phyloP scores from a whole-genome alignment of 2,329 filamentous ascomycete genomes.

The Colletotrichum ledebouriae region DNA sequence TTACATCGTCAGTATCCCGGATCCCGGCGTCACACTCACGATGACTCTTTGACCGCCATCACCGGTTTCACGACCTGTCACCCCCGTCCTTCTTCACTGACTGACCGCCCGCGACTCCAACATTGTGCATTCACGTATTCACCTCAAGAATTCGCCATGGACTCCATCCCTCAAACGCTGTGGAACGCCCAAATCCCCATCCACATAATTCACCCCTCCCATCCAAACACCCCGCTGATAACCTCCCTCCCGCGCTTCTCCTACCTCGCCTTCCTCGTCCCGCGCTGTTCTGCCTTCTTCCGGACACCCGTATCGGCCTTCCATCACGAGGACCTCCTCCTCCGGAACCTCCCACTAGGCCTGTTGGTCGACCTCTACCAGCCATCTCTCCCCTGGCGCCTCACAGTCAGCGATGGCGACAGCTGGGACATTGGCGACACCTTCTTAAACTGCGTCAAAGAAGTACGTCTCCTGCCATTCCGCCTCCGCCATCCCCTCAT shows the following conservation, averaged over 20 bases:
- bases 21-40: background rate
- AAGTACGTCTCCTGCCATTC: conserved; percentile 56
- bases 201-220: conserved; percentile 64
- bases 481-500: background rate
- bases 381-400: conserved; percentile 66
- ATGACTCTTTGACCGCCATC: conserved; percentile 22
- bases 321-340: conserved; percentile 67
- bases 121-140: background rate
- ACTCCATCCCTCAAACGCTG: conserved; percentile 60
- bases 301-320: conserved; percentile 69
- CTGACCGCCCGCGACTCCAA: background rate
- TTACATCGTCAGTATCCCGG: background rate
- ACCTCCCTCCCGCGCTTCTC: conserved; percentile 69
- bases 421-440: conserved; percentile 73
- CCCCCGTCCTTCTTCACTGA: background rate
- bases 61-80: background rate
- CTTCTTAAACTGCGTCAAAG: conserved; percentile 75
- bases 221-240: conserved; percentile 64
- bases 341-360: conserved; percentile 67
- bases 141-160: conserved; percentile 12
- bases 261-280: conserved; percentile 70
- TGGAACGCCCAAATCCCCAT: conserved; percentile 69
- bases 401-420: conserved; percentile 66
- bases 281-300: conserved; percentile 68
- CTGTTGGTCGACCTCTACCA: conserved; percentile 70